Evolutionary conservation across 805 yeast species (phyloP), one percentile per base, ranked within the genome.

Genomic region (Torulaspora quercuum): DNA sequence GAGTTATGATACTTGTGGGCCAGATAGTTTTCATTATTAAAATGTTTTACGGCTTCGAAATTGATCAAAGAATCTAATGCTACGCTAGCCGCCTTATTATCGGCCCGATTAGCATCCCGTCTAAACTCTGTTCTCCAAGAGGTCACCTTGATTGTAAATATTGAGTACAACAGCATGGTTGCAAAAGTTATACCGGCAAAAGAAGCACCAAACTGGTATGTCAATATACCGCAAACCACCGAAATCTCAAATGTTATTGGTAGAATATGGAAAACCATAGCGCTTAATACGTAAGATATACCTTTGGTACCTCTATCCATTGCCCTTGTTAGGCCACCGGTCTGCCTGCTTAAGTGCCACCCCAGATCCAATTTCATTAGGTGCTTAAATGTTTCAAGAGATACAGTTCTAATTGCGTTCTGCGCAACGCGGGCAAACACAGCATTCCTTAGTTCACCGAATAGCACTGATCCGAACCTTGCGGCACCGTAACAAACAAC

Each of bases 261-360:
- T 21, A 90, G 68, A 23, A 92, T 89, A 59, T 92, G 97, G 68
- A 92, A 90, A n/a, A 92, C 95, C 95, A 90, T 85, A 2, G 97
- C 95, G 23, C 85, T 78, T 30, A 92, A 67, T 4, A 92, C 97
- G 51, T 84, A 89, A 8, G 94, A 81, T 36, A 92, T 90, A 67
- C 98, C 98, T 52, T 92, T 90, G 1, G 97, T 90, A 60, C 98
- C 98, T 46, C 98, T 71, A 54, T 92, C 98, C 53, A 92, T 92
- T 1, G 97, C 97, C 44, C 98, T 70, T 0, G 97, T 90, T 21
- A 92, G 64, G 0, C 96, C 97, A 48, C 98, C 98, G 0, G 98
- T 92, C 60, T 92, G 97, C 49, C 89, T 72, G 7, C 90, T 73
- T 25, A 92, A 64, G 60, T 92, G 98, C 73, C 90, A 92, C 13